Conservation (phyloP, 1,284 basidiomycete genomes). For the Marasmius oreades region DNA sequence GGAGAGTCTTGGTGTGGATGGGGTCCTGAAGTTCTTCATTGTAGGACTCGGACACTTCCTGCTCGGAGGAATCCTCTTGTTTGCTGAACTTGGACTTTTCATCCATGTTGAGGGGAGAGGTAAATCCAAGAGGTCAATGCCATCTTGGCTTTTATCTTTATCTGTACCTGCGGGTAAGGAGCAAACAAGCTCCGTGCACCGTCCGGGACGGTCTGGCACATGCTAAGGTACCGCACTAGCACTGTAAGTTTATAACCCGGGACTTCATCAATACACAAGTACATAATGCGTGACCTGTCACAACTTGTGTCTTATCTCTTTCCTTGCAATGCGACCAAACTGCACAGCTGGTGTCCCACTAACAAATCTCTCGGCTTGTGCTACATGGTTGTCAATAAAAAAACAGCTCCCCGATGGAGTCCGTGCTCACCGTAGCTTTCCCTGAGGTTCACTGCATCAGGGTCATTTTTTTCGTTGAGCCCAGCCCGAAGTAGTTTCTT, state of each 20-base stretch:
- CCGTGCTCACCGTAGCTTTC: constrained; percentile 54
- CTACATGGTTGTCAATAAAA: constrained; percentile 19
- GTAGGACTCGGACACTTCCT: constrained; percentile 11
- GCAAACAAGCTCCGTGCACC: not conserved
- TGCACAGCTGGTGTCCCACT: constrained; percentile 51
- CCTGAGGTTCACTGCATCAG: constrained; percentile 61
- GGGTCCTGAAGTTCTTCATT: constrained; percentile 41
- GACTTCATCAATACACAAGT: too few relatives aligned
- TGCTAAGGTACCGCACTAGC: too few relatives aligned
- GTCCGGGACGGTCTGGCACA: too few relatives aligned
- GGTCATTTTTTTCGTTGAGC: constrained; percentile 58
- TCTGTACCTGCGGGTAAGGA: not conserved
- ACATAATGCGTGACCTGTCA: constrained; percentile 26
- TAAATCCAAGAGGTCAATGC: not conserved
- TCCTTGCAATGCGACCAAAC: constrained; percentile 56
- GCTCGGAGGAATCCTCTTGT: not conserved
- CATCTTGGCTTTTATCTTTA: not conserved
- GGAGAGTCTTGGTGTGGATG: constrained; percentile 41
- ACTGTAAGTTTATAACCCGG: too few relatives aligned
- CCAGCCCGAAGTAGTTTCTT: constrained; percentile 55
- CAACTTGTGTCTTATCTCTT: constrained; percentile 64
- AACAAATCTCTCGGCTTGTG: constrained; percentile 58
- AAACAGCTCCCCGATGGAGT: not conserved
- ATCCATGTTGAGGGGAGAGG: not conserved
- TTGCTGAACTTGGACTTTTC: not conserved